A percentile compares a stretch with the other conserved stretches of the same genome.
phyloP scores from a whole-genome alignment of 2,329 filamentous ascomycete species.

The Diaporthe citri region DNA sequence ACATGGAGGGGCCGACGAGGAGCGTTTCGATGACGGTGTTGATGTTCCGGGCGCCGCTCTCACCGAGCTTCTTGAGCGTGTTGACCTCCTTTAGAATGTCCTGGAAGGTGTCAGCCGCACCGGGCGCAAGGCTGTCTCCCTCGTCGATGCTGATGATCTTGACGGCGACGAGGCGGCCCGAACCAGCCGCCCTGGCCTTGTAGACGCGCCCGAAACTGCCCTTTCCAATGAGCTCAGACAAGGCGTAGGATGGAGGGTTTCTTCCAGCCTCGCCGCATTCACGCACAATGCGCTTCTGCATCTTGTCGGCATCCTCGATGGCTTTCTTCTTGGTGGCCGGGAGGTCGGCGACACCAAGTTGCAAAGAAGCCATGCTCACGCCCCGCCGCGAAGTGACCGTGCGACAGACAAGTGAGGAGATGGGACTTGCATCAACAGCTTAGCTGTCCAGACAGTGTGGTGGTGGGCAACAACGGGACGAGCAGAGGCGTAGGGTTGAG shows the following conservation, averaged over 20 bases:
- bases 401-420: background rate
- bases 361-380: slow-evolving; percentile 49
- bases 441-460: background rate
- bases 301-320: slow-evolving; percentile 73
- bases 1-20: slow-evolving; percentile 82
- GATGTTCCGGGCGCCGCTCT: slow-evolving; percentile 81
- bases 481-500: background rate
- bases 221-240: slow-evolving; percentile 77
- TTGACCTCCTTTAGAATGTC: slow-evolving; percentile 78
- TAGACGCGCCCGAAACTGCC: slow-evolving; percentile 77
- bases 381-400: background rate
- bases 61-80: slow-evolving; percentile 78
- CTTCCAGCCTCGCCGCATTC: slow-evolving; percentile 68
- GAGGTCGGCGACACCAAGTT: slow-evolving; percentile 48
- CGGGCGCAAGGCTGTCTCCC: slow-evolving; percentile 75
- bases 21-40: slow-evolving; percentile 86
- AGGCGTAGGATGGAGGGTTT: slow-evolving; percentile 69
- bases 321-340: slow-evolving; percentile 59
- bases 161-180: slow-evolving; percentile 70
- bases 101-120: slow-evolving; percentile 74
- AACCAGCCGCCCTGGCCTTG: slow-evolving; percentile 62
- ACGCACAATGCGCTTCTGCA: slow-evolving; percentile 70
- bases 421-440: background rate
- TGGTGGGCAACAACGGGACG: background rate
- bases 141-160: slow-evolving; percentile 90